Evolutionary conservation across 768 basidiomycete species (phyloP).

Genomic region (Clavulina sp.): DNA sequence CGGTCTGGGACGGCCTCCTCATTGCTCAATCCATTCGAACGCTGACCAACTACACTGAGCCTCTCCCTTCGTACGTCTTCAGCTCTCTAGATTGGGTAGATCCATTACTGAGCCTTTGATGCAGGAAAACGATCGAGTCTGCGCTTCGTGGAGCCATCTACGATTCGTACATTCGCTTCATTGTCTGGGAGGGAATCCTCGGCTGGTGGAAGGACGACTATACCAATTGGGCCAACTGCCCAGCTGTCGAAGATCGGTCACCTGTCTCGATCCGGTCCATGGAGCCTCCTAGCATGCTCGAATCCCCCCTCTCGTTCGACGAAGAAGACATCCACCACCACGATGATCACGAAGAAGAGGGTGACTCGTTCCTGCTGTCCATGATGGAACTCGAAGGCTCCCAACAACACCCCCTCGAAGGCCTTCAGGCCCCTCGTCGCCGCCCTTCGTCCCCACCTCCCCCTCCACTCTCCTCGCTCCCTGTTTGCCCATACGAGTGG

Average conservation of each 20-base stretch:
- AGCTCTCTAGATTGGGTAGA: background rate
- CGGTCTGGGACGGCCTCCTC: conserved; percentile 71
- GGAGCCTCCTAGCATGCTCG: background rate
- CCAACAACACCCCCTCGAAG: conserved; percentile 28
- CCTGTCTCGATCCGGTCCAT: conserved; percentile 1
- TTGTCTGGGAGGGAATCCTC: conserved; percentile 72
- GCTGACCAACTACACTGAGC: conserved; percentile 63
- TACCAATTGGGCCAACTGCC: conserved; percentile 51
- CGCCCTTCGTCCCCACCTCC: background rate
- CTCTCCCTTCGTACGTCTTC: conserved; percentile 38
- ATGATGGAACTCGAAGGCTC: background rate
- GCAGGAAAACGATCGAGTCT: conserved; percentile 42
- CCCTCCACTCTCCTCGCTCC: conserved; percentile 7
- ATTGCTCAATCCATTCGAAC: conserved; percentile 68
- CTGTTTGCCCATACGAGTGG: conserved; percentile 68
- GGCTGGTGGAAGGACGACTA: conserved; percentile 46
- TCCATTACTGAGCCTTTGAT: conserved; percentile 7
- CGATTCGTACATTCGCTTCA: conserved; percentile 69
- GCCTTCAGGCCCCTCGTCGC: conserved; percentile 11
- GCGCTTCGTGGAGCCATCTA: conserved; percentile 66
- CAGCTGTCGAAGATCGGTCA: conserved; percentile 17
- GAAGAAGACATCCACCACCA: conserved; percentile 1
- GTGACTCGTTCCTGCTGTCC: too few species aligned
- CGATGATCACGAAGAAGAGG: too few species aligned
- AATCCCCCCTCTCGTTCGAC: conserved; percentile 13